phyloP scores from a whole-genome alignment of 345 rosid genomes.

The Reutealis trisperma region DNA sequence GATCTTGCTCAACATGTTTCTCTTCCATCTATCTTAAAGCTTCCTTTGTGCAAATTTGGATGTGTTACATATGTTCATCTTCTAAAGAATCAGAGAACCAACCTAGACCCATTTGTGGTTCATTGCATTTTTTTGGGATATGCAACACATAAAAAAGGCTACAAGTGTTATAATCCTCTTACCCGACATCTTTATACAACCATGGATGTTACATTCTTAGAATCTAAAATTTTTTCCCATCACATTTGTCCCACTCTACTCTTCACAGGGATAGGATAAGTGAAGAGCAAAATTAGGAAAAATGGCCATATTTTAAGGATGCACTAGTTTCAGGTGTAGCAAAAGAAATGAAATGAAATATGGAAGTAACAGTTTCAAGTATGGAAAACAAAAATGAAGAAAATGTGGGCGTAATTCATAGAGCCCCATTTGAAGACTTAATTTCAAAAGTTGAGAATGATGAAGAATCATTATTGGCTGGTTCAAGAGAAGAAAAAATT shows the following conservation, averaged over 20 bases:
- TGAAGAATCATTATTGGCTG: no score
- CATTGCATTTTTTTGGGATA: background rate
- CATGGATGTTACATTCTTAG: background rate
- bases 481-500: no score
- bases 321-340: no score
- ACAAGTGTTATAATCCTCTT: background rate
- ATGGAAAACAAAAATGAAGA: background rate
- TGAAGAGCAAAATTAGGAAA: conserved; percentile 6
- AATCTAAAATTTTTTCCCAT: background rate
- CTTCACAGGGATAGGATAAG: conserved; percentile 7
- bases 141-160: background rate
- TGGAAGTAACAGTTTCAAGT: no score
- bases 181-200: no score
- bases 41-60: background rate
- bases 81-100: background rate
- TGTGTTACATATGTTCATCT: background rate
- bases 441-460: no score
- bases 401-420: no score
- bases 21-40: background rate
- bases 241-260: background rate
- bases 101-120: background rate
- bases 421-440: no score
- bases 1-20: background rate
- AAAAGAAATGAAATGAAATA: no score
- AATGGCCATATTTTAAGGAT: no score